Evolutionary conservation across 805 yeast species (phyloP).

Genomic region (Metschnikowia matae): DNA sequence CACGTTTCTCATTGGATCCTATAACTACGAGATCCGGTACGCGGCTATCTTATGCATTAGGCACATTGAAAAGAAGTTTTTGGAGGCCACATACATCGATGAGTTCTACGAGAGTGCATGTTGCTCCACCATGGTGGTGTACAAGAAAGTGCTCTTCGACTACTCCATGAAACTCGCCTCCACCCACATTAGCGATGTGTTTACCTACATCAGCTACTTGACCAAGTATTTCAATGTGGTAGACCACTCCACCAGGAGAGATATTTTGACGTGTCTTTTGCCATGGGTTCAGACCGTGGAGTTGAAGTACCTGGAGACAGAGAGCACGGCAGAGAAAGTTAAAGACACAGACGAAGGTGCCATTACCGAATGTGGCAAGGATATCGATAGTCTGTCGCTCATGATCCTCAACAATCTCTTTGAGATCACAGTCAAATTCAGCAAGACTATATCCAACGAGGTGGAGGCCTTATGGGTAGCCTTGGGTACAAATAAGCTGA

Average conservation of each 20-base stretch:
- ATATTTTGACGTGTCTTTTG: conserved; percentile 69
- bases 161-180: conserved; percentile 69
- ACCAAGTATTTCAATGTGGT: conserved; percentile 60
- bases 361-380: conserved; percentile 2
- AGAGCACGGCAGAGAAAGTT: conserved; percentile 7
- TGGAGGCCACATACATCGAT: conserved; percentile 48
- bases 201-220: conserved; percentile 64
- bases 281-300: conserved; percentile 93
- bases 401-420: conserved; percentile 80
- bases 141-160: conserved; percentile 79
- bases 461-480: conserved; percentile 96
- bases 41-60: conserved; percentile 71
- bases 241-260: conserved; percentile 63
- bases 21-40: conserved; percentile 59
- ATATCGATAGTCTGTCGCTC: conserved; percentile 29
- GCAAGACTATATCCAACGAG: conserved; percentile 73
- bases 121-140: conserved; percentile 75
- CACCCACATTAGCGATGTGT: conserved; percentile 54
- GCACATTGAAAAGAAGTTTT: conserved; percentile 50
- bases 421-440: conserved; percentile 77
- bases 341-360: neutral
- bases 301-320: conserved; percentile 32
- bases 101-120: conserved; percentile 67
- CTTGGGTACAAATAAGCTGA: conserved; percentile 68
- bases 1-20: conserved; percentile 74